Base-by-base conservation (phyloP, 2,329 filamentous ascomycete species). In the Albifimbria verrucaria region DNA sequence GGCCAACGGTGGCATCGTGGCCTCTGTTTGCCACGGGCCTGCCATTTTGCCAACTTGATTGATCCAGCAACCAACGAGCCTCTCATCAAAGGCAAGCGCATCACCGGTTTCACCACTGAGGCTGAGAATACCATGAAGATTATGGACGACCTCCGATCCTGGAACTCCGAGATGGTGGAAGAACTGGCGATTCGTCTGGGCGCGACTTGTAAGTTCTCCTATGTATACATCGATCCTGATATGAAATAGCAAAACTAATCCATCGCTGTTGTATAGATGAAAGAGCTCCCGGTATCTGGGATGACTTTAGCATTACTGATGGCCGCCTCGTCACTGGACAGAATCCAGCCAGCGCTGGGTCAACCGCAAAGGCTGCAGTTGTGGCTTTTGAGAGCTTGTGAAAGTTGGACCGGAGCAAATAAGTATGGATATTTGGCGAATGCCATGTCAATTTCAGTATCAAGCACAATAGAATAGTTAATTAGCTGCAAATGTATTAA, bases 51-150 rank as follows among this genome's bases (percentile, higher is more conserved):
- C 48, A 63, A 65, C 26, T 36, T 74, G 2, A 45, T 67, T 25
- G 71, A 73, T 50, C 54, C 20, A 2, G 49, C 55, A 2, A 73
- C 70, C 22, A 59, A 61, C 7, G 58, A 71, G 56, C 66, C 69
- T 7, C 53, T 74, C 18, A 72, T 74, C 51, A 61, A 66, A 49
- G 70, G 70, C 20, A 72, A 65, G 59, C 62, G 52, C 12, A 62
- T 74, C 20, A 73, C 72, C 11, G 72, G 72, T 7, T 74, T 74
- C 54, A 73, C 72, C 25, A 70, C 59, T 5, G 63, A 73, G 58
- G 72, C 62, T 2, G 71, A 74, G 58, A 53, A 63, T 22, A 59
- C 59, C 3, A 67, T 72, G 68, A 55, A 60, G 2, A 60, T 72
- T 22, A 62, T 68, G 57, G 61, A 57, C 3, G 63, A 64, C 20